phyloP scores from a whole-genome alignment of 345 rosid species.

The Eucalyptus erythrocorys region DNA sequence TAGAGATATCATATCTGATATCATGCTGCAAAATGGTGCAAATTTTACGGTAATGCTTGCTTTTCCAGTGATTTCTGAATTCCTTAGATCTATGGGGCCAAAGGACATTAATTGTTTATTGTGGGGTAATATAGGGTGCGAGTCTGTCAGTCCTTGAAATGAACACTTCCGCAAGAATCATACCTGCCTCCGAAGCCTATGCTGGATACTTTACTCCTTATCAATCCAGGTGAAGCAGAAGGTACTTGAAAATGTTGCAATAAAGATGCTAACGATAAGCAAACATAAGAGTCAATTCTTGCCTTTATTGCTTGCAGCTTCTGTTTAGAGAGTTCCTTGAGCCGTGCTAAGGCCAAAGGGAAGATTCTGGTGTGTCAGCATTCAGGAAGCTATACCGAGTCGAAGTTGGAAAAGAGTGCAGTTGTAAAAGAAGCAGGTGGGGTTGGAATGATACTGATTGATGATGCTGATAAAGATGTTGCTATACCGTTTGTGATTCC shows the following conservation, averaged over 20 bases:
- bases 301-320: constrained; percentile 17
- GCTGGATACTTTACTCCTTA: constrained; percentile 53
- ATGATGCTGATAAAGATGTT: constrained; percentile 28
- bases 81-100: background rate
- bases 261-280: background rate
- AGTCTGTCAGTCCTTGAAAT: constrained; percentile 33
- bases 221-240: constrained; percentile 63
- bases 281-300: background rate
- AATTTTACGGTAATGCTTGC: constrained; percentile 20
- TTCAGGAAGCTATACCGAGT: constrained; percentile 36
- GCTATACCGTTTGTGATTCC: constrained; percentile 44
- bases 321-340: constrained; percentile 46
- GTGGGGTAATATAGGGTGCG: constrained; percentile 25
- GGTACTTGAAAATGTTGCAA: constrained; percentile 21
- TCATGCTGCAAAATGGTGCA: constrained; percentile 19
- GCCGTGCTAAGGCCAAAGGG: constrained; percentile 28
- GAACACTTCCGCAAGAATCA: constrained; percentile 27
- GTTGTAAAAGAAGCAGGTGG: constrained; percentile 52
- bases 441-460: constrained; percentile 45
- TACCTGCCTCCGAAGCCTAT: constrained; percentile 33
- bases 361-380: constrained; percentile 45
- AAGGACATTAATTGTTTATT: background rate
- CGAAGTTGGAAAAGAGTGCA: constrained; percentile 34
- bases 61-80: too few species aligned
- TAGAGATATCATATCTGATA: constrained; percentile 29